Base-by-base conservation (phyloP, 345 rosid species). In the Brassica carinata region DNA sequence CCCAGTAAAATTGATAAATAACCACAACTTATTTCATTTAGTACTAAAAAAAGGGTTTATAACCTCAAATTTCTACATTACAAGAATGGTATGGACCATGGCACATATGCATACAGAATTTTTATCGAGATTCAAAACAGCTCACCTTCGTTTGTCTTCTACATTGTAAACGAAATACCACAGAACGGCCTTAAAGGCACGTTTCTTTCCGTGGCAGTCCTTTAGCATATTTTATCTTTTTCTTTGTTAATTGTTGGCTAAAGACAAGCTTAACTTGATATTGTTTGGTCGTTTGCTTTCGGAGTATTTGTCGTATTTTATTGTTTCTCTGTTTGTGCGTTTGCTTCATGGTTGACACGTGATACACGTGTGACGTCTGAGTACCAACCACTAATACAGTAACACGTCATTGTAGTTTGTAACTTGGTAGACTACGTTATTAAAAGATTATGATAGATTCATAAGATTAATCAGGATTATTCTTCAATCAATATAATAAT, bases 401-500 rank as follows among this genome's bases (percentile, higher is more conserved):
- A 19, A 57, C 75, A 33, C 34, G 59, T 59, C 76, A 51, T n/a
- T 51, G 6, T 51, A 14, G 5, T 59, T 71, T 58, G 65, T 30
- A 57, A 33, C 30, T 57, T 33, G 9, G 2, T 43, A 11, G 14
- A 40, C 26, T 17, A 36, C 70, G 30, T 67, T 67, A 18, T 19
- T 18, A 18, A 38, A 3, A 26, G 17, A 43, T 45, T 13, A 40
- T 19, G 33, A 40, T 18, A n/a, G 2, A 51, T 14, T 51, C 43
- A 58, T 17, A 58, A 5, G 17, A 63, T 29, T 51, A 30, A 6
- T 30, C 4, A 40, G 57, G 58, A 43, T 11, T 30, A 38, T 18
- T 68, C 72, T 40, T 68, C 7, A 23, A 45, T 45, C 72, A 48
- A 45, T 69, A 45, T 51, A 11, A 23, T 68, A 68, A 67, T 67